Evolutionary conservation across 1,284 basidiomycete genomes (phyloP).

Genomic region (Pseudomicrostroma phylloplanum): DNA sequence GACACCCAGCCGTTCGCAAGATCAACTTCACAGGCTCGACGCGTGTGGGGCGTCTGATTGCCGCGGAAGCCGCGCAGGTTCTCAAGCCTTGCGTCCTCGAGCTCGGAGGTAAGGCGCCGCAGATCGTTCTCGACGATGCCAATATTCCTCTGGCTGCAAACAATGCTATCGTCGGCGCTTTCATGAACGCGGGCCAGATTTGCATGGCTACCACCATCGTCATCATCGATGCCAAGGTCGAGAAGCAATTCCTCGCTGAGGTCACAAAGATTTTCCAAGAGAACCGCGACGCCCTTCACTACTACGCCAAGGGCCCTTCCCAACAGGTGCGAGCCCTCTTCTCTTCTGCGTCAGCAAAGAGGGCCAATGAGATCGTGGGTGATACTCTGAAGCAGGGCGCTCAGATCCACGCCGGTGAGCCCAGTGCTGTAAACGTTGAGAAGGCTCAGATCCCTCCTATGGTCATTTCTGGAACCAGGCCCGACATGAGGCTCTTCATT

Average conservation of each 20-base stretch:
- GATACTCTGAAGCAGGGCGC: conserved; percentile 60
- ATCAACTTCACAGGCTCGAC: conserved; percentile 55
- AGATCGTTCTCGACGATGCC: conserved; percentile 60
- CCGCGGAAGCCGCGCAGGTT: conserved; percentile 76
- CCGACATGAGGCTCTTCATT: conserved; percentile 53
- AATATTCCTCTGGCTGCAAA: conserved; percentile 60
- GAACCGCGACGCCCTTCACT: conserved; percentile 18
- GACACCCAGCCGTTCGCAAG: conserved; percentile 56
- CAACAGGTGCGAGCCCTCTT: conserved; percentile 55
- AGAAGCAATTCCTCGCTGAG: conserved; percentile 45
- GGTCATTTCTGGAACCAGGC: conserved; percentile 55
- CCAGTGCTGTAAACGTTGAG: conserved; percentile 33
- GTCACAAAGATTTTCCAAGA: conserved; percentile 53
- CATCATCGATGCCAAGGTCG: conserved; percentile 55
- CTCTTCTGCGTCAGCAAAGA: conserved; percentile 56
- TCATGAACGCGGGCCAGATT: conserved; percentile 63
- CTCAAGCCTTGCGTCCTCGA: conserved; percentile 56
- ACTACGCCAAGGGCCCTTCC: conserved; percentile 10
- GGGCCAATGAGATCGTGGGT: conserved; percentile 56
- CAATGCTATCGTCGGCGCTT: conserved; percentile 55
- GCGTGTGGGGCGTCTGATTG: conserved; percentile 74
- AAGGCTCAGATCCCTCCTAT: conserved; percentile 59
- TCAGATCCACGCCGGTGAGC: conserved; percentile 55
- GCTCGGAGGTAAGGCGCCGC: conserved; percentile 55
- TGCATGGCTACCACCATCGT: conserved; percentile 67